phyloP scores from a whole-genome alignment of 2,329 filamentous ascomycete genomes.

The Aureobasidium sp. region DNA sequence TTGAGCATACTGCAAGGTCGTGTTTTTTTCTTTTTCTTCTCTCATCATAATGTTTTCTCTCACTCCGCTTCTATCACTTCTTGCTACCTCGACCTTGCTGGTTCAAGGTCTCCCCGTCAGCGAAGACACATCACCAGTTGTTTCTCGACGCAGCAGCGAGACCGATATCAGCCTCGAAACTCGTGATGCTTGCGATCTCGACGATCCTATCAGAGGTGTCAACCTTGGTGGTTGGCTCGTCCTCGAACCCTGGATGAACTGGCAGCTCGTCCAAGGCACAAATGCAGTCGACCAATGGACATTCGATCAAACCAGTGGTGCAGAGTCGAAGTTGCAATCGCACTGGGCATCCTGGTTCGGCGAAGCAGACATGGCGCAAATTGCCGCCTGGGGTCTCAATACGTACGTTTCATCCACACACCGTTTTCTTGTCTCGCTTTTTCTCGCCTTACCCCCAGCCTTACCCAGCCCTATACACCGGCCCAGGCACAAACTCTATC shows the following conservation, averaged over 20 bases:
- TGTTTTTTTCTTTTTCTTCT: not conserved
- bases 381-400: slow-evolving; percentile 32
- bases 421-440: not conserved
- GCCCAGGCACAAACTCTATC: not conserved
- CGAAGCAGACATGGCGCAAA: slow-evolving; percentile 37
- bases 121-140: not conserved
- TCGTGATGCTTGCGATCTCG: slow-evolving; percentile 27
- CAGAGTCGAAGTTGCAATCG: slow-evolving; percentile 25
- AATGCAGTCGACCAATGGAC: slow-evolving; percentile 33
- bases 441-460: not conserved
- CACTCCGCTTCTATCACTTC: not conserved
- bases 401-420: slow-evolving; percentile 5
- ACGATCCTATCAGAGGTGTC: slow-evolving; percentile 43
- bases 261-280: slow-evolving; percentile 21
- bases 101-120: slow-evolving; percentile 12
- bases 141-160: not conserved
- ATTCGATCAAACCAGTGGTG: slow-evolving; percentile 30
- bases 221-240: slow-evolving; percentile 48
- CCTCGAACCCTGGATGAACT: slow-evolving; percentile 35
- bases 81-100: slow-evolving; percentile 12
- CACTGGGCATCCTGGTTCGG: slow-evolving; percentile 36
- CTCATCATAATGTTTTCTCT: slow-evolving; percentile 8
- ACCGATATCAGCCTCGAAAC: not conserved
- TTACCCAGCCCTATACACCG: too few relatives aligned
- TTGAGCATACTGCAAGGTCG: not conserved